Percentiles rank a stretch among this genome's conserved stretches.
Evolutionary conservation across 257 asterid species (phyloP).

Genomic region (Solanum lycopersicoides): DNA sequence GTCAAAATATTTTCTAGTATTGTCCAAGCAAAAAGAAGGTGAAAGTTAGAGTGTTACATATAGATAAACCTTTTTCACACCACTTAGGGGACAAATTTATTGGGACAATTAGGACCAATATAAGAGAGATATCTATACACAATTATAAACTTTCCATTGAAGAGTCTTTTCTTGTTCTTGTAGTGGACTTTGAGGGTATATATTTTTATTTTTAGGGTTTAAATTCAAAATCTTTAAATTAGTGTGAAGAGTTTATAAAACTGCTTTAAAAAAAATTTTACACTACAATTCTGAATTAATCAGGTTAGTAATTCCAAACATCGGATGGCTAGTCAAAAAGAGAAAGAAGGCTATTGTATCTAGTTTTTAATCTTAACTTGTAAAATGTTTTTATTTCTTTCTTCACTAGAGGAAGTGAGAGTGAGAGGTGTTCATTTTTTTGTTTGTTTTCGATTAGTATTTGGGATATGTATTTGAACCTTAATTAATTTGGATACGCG

Average conservation of each 20-base stretch:
- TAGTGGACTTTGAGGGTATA: not conserved
- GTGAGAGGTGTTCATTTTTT: not conserved
- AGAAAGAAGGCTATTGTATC: not conserved
- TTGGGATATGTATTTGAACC: too few species aligned
- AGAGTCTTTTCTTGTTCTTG: not conserved
- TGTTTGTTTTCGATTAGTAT: not conserved
- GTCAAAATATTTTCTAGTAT: not conserved
- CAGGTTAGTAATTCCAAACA: accelerated
- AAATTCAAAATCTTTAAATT: too few species aligned
- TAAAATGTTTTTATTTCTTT: not conserved
- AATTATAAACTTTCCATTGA: not conserved
- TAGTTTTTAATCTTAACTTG: not conserved
- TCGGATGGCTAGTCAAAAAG: not conserved
- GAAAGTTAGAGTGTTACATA: not conserved
- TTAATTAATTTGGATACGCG: not conserved
- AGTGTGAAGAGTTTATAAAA: too few species aligned
- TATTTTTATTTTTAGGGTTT: too few species aligned
- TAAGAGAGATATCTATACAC: not conserved
- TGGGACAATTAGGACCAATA: not conserved
- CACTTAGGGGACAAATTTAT: not conserved
- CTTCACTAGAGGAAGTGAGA: not conserved
- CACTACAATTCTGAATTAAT: not conserved
- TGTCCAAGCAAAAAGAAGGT: not conserved
- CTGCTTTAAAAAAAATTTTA: too few species aligned
- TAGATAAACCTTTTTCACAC: not conserved